Percentiles rank a stretch among this genome's conserved stretches.
Conservation (phyloP, 2,329 filamentous ascomycete species). For the Colletotrichum siamense region DNA sequence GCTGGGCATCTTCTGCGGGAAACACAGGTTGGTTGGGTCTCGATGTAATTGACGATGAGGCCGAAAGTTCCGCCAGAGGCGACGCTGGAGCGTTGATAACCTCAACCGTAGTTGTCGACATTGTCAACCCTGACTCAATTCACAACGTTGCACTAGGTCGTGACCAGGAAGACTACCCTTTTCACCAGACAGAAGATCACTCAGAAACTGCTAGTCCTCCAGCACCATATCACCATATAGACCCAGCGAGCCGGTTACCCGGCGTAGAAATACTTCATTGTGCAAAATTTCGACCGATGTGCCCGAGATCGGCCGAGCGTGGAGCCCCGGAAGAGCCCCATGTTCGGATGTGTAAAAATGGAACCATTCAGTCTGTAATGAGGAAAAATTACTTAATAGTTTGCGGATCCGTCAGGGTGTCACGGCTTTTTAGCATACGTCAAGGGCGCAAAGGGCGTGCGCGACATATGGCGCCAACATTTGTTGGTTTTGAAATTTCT, state of each 20-base stretch:
- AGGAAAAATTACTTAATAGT: not conserved
- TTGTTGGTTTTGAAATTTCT: not conserved
- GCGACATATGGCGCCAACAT: not conserved
- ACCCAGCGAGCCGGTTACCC: not conserved
- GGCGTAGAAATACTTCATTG: not conserved
- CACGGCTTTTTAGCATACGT: not conserved
- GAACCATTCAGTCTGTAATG: not conserved
- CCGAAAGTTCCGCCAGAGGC: not conserved
- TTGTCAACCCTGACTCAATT: not conserved
- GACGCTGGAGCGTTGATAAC: not conserved
- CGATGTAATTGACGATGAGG: not conserved
- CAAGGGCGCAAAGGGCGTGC: not conserved
- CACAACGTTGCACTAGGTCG: not conserved
- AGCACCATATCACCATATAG: not conserved
- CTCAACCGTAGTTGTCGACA: not conserved
- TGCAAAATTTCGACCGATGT: not conserved
- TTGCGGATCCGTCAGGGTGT: not conserved
- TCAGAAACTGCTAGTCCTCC: not conserved
- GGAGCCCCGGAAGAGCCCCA: not conserved
- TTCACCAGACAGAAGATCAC: not conserved
- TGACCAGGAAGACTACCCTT: fast-evolving
- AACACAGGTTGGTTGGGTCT: not conserved
- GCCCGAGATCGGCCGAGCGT: constrained; percentile 13
- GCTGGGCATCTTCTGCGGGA: not conserved
- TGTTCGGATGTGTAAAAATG: not conserved